Percentiles rank a stretch among this genome's conserved stretches.
These are phyloP conservation scores for Fusarium sp. DNA, from an alignment of 2,329 filamentous ascomycete genomes.

Conservation along the genomic window DNA sequence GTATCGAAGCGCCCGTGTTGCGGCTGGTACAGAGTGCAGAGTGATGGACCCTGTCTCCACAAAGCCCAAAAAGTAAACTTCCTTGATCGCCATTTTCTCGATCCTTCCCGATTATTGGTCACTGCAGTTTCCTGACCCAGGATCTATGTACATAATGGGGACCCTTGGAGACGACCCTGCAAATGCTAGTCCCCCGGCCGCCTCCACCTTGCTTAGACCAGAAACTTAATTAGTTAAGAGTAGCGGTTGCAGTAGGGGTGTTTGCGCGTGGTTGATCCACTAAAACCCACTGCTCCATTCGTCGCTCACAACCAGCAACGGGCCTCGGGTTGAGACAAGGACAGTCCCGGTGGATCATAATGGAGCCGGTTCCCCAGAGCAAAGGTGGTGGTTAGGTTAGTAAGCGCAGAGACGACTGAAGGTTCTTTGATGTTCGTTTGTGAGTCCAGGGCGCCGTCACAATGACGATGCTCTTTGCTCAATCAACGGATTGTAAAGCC, in stretches of 20 bases:
- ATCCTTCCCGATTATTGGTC: conserved; percentile 52
- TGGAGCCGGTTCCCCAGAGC: conserved; percentile 29
- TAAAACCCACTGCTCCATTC: conserved; percentile 20
- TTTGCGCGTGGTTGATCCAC: conserved; percentile 26
- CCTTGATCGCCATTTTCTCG: conserved; percentile 37
- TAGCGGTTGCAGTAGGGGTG: conserved; percentile 10
- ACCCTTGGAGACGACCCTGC: conserved; percentile 45
- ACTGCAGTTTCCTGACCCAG: conserved; percentile 35
- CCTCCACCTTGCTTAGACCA: conserved; percentile 28
- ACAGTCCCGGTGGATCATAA: not conserved
- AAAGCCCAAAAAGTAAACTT: conserved; percentile 16
- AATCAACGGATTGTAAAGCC: conserved; percentile 18
- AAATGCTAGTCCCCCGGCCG: conserved; percentile 34
- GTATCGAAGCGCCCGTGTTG: not conserved
- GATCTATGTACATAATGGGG: conserved; percentile 43
- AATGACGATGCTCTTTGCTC: conserved; percentile 36
- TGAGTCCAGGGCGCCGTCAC: conserved; percentile 23
- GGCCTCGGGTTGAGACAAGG: conserved; percentile 12
- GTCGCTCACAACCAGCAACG: conserved; percentile 30
- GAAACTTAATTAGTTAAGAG: conserved; percentile 14
- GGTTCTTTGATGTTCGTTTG: conserved; percentile 6
- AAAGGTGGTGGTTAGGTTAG: not conserved
- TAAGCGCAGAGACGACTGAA: conserved; percentile 3
- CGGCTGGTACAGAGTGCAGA: conserved; percentile 19
- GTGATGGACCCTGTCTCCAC: conserved; percentile 15